Evolutionary conservation across 805 yeast genomes (phyloP).

Genomic region (Candida hungchunana): DNA sequence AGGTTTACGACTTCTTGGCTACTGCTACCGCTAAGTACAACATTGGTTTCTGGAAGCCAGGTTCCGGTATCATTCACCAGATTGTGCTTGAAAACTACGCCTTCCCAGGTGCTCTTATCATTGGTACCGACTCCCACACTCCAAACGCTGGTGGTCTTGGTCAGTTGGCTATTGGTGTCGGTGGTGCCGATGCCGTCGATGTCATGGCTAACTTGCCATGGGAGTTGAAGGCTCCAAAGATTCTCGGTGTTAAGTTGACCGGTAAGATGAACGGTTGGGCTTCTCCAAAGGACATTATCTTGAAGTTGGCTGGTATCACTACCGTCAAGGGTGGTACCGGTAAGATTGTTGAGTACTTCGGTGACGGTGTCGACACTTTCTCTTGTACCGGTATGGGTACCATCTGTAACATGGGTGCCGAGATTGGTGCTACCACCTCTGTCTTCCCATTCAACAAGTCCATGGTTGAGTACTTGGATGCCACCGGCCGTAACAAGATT

Average conservation of each 20-base stretch:
- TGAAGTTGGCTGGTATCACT: constrained; percentile 83
- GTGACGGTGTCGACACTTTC: constrained; percentile 84
- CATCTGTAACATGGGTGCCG: constrained; percentile 99
- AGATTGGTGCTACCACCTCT: constrained; percentile 98
- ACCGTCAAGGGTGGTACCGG: constrained; percentile 99
- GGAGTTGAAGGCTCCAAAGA: constrained; percentile 97
- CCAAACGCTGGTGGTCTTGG: constrained; percentile 99
- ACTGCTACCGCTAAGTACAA: constrained; percentile 93
- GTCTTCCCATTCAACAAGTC: constrained; percentile 94
- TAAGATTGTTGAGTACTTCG: constrained; percentile 91
- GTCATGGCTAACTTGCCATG: constrained; percentile 96
- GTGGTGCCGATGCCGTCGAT: constrained; percentile 99
- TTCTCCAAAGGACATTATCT: constrained; percentile 95
- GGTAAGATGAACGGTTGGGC: constrained; percentile 92
- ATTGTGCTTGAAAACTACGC: constrained; percentile 95
- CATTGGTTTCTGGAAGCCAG: constrained; percentile 99
- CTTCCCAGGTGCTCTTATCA: constrained; percentile 94
- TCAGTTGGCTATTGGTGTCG: constrained; percentile 98
- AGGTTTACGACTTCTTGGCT: constrained; percentile 91
- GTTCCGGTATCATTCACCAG: constrained; percentile 98
- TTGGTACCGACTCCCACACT: constrained; percentile 98
- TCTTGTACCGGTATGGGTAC: constrained; percentile 99
- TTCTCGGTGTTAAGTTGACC: constrained; percentile 88
- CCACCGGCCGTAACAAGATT: constrained; percentile 82
- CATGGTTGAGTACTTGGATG: constrained; percentile 79